Conservation (phyloP, 1,284 basidiomycete genomes). For the Filobasidium uniguttulatum region DNA sequence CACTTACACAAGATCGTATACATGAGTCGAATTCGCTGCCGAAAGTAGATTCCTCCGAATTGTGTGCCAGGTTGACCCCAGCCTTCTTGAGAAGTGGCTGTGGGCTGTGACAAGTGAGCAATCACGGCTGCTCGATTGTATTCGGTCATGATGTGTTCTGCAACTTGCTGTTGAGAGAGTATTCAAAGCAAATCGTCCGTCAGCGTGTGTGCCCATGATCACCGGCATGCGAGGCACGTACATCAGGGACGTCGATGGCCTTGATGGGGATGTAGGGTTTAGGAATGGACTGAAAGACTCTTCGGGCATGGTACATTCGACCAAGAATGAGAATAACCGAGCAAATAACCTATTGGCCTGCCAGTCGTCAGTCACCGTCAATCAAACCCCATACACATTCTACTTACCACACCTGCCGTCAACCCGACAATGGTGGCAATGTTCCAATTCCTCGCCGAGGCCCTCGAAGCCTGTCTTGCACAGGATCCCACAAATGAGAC, state of each 20-base stretch:
- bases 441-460: conserved; percentile 28
- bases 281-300: conserved; percentile 43
- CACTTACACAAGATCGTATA: conserved; percentile 8
- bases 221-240: conserved; percentile 33
- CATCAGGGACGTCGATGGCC: conserved; percentile 56
- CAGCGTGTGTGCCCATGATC: not conserved
- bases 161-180: conserved; percentile 44
- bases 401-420: conserved; percentile 29
- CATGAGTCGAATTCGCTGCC: conserved; percentile 46
- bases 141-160: conserved; percentile 60
- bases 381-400: not conserved
- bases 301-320: conserved; percentile 27
- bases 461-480: conserved; percentile 30
- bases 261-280: conserved; percentile 52
- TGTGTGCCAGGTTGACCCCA: conserved; percentile 66
- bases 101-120: conserved; percentile 60
- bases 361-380: not conserved
- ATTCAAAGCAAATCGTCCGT: not conserved
- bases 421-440: conserved; percentile 29
- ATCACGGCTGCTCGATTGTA: conserved; percentile 63
- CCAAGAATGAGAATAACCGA: conserved; percentile 15
- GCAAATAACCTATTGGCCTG: conserved; percentile 4
- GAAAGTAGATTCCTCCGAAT: conserved; percentile 49
- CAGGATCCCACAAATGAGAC: conserved; percentile 29
- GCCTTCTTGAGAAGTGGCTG: conserved; percentile 55